Conservation (phyloP, 2,329 filamentous ascomycete genomes). For the Aspergillus unguis region DNA sequence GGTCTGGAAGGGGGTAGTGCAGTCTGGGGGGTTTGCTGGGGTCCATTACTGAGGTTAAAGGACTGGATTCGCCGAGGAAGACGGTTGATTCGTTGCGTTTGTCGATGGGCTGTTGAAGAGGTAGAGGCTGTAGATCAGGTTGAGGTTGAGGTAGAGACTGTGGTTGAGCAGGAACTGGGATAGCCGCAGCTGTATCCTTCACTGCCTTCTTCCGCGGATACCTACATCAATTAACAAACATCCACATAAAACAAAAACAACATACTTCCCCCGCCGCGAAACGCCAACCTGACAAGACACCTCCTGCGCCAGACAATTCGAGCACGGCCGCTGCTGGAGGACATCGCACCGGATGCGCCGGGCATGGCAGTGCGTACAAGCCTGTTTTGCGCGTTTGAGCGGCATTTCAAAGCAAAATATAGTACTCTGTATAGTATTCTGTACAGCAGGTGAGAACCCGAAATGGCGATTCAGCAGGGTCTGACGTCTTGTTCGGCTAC, state of each 20-base stretch:
- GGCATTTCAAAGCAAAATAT: conserved; percentile 2
- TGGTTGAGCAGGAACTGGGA: background rate
- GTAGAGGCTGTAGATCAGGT: background rate
- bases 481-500: background rate
- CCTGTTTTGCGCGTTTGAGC: conserved; percentile 38
- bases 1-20: conserved; percentile 36
- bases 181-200: background rate
- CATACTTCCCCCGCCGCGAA: conserved; percentile 45
- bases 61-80: conserved; percentile 49
- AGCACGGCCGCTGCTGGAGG: conserved; percentile 43
- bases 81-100: conserved; percentile 27
- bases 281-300: conserved; percentile 42
- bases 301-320: conserved; percentile 39
- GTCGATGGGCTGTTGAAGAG: background rate
- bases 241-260: background rate
- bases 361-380: conserved; percentile 45
- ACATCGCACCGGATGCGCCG: conserved; percentile 48
- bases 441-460: background rate
- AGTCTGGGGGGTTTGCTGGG: conserved; percentile 32
- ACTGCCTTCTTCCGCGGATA: conserved; percentile 22
- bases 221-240: conserved; percentile 10
- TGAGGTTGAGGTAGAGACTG: background rate
- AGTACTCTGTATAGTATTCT: too few relatives aligned
- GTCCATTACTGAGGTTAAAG: conserved; percentile 50
- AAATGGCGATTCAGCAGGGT: background rate